A percentile compares a stretch with the other conserved stretches of the same genome.
Conservation (phyloP, 2,329 filamentous ascomycete genomes). For the Clarireedia monteithiana region DNA sequence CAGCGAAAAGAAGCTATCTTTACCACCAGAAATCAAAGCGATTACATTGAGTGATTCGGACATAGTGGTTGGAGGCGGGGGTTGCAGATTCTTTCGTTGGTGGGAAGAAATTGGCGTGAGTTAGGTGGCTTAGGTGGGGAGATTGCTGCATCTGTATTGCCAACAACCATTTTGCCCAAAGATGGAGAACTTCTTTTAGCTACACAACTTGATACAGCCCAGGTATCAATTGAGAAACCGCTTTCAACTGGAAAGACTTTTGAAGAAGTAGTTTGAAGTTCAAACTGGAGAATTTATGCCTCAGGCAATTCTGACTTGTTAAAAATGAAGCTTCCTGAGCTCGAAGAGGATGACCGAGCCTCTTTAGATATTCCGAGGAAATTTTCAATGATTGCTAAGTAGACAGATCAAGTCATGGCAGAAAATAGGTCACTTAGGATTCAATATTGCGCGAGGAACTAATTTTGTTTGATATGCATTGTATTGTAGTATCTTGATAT, state of each 20-base stretch:
- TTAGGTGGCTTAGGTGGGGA: too few species aligned
- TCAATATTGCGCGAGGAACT: neutral
- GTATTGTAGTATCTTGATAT: slow-evolving; percentile 7
- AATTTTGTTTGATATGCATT: neutral
- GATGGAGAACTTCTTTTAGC: neutral
- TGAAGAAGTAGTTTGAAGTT: neutral
- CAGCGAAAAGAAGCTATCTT: slow-evolving; percentile 92
- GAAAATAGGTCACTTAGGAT: neutral
- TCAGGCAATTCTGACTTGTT: neutral
- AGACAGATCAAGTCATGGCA: too few species aligned
- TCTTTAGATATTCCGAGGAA: too few species aligned
- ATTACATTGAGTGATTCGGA: slow-evolving; percentile 63
- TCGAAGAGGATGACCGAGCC: too few species aligned
- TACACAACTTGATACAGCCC: neutral
- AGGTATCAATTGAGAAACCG: too few species aligned
- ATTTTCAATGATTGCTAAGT: neutral
- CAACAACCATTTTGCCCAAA: too few species aligned
- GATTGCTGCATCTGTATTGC: too few species aligned
- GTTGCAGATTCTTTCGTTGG: neutral
- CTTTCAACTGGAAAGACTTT: neutral
- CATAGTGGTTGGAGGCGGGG: slow-evolving; percentile 28
- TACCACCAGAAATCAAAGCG: slow-evolving; percentile 88
- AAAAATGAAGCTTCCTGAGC: neutral
- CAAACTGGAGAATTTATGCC: neutral
- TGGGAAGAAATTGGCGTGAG: too few species aligned